Base-by-base conservation (phyloP, 768 basidiomycete genomes). In the Mycena latifolia region DNA sequence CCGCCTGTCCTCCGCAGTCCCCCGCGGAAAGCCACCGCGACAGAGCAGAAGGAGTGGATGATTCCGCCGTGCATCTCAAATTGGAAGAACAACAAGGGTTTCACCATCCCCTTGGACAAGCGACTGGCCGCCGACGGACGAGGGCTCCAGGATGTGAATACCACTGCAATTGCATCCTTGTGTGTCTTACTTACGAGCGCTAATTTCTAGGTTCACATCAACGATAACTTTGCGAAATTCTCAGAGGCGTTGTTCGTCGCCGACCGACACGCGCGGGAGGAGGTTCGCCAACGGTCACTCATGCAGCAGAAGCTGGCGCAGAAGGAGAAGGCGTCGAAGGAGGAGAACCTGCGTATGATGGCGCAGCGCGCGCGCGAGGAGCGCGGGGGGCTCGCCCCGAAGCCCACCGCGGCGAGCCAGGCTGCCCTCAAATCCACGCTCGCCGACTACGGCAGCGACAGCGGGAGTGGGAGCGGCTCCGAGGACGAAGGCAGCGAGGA, bases 51-150 rank as follows among this genome's bases (percentile, higher is more conserved):
- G 81, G 98, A 99, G 74, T 99, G 98, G 98, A 98, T 98, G 96
- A 98, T 99, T 62, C 98, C 98, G 20, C 98, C 98, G 20, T 99
- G 97, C 77, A 98, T 99, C 65, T 97, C 95, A 28, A 99, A 99
- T 80, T 99, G 98, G 98, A 99, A 99, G 84, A 99, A 99, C 84
- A 98, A 99, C 89, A 99, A 99, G 81, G 98, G 98, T 86, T 99
- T 96, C 77, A 99, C 98, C 2, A 98, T 99, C 73, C 97, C 98
- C 39, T 85, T 99, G 35, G 98, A 99, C 76, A 99, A 99, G 81
- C 93, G 97, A 69, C 83, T 99, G 57, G 98, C 98, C 41, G 97
- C 98, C 5, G 98, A 99, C 77, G 97, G 97, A n/a, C 88, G 97
- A 71, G 98, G 98, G 63, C 85, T 99, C 35, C 98, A 99, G 79